Evolutionary conservation across 75 land plant genomes (phyloP).

Genomic region (Pinus tabuliformis): DNA sequence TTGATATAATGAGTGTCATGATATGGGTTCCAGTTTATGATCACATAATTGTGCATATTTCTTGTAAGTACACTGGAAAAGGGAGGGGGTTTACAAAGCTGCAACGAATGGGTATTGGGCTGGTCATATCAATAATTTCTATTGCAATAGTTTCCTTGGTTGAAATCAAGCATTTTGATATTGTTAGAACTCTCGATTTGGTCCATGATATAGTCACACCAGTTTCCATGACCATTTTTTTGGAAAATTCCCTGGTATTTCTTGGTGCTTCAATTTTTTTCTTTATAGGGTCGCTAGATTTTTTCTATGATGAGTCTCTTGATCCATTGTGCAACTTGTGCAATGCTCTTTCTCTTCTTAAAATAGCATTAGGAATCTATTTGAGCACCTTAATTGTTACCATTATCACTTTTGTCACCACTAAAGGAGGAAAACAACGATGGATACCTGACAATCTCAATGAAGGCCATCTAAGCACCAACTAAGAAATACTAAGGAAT

Average conservation of each 20-base stretch:
- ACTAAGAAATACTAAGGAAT: no score
- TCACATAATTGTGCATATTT: slow-evolving; percentile 59
- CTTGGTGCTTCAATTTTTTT: slow-evolving; percentile 79
- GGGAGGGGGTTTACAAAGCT: slow-evolving; percentile 71
- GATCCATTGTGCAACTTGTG: no score
- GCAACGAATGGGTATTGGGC: slow-evolving; percentile 87
- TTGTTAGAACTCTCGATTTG: slow-evolving; percentile 9
- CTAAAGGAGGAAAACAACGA: no score
- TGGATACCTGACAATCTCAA: no score
- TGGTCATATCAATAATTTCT: slow-evolving; percentile 57
- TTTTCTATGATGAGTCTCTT: no score
- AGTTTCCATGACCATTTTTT: slow-evolving; percentile 55
- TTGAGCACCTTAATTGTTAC: no score
- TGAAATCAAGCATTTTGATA: slow-evolving; percentile 37
- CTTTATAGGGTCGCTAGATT: slow-evolving; percentile 67
- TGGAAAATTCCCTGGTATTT: slow-evolving; percentile 87
- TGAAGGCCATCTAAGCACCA: no score
- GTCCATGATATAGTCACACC: slow-evolving; percentile 6
- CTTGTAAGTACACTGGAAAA: slow-evolving; percentile 53
- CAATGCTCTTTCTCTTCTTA: no score
- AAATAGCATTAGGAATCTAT: no score
- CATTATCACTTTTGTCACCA: no score
- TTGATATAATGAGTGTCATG: slow-evolving; percentile 70
- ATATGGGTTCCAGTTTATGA: slow-evolving; percentile 87
- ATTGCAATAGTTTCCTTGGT: slow-evolving; percentile 55